Evolutionary conservation across 345 rosid species (phyloP).

Genomic region (Pistacia vera): DNA sequence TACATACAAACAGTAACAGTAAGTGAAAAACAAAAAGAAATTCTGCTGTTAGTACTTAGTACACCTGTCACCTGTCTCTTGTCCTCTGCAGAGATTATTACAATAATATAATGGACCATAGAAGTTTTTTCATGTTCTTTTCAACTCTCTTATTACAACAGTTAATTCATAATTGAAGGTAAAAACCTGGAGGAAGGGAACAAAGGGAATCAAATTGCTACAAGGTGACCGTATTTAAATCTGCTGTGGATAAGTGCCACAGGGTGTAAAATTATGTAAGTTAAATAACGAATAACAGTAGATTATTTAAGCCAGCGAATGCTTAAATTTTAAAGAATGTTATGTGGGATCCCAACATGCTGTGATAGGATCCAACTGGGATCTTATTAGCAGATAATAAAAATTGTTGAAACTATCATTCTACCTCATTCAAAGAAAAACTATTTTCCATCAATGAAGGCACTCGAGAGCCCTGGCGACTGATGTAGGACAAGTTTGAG

Average conservation of each 20-base stretch:
- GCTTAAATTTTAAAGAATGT: background rate
- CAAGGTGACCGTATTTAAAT: background rate
- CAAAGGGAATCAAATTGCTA: background rate
- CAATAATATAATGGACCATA: too few species aligned
- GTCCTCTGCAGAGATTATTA: background rate
- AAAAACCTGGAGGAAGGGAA: background rate
- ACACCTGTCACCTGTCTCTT: background rate
- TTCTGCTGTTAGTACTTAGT: slow-evolving; percentile 2
- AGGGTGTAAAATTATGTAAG: background rate
- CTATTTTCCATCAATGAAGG: too few species aligned
- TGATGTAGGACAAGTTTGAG: too few species aligned
- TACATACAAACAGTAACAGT: background rate
- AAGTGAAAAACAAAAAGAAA: slow-evolving; percentile 11
- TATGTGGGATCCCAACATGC: background rate
- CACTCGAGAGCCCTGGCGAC: too few species aligned
- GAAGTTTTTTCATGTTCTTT: too few species aligned
- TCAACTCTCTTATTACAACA: background rate
- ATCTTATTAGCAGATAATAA: background rate
- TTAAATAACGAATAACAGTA: background rate
- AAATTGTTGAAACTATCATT: background rate
- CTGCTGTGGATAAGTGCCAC: background rate
- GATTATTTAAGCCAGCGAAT: background rate
- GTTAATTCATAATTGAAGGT: background rate
- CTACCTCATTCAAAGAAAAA: too few species aligned
- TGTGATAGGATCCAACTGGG: background rate